Percentiles rank a stretch among this genome's conserved stretches.
Conservation (phyloP, 257 asterid species). For the Solanum rostratum region DNA sequence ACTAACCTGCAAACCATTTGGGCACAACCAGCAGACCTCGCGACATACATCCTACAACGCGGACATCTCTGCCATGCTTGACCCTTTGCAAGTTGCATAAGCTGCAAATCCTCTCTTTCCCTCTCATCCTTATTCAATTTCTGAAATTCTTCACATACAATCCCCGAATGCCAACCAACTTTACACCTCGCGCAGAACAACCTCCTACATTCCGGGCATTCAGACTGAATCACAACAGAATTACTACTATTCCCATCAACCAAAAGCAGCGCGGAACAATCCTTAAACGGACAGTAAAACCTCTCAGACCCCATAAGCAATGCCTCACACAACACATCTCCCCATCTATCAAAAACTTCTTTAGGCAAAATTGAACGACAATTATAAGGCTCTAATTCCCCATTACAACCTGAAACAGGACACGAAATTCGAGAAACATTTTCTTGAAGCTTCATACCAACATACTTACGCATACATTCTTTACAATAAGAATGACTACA, state of each 20-base stretch:
- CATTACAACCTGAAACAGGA: constrained; percentile 41
- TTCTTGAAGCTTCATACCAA: constrained; percentile 39
- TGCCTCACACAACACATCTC: constrained; percentile 53
- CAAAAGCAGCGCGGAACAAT: constrained; percentile 46
- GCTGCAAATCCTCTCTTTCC: constrained; percentile 9
- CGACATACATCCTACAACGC: constrained; percentile 6
- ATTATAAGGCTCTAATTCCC: constrained; percentile 40
- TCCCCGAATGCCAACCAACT: constrained; percentile 48
- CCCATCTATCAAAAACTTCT: constrained; percentile 66
- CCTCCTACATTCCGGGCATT: constrained; percentile 50
- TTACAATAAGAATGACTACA: constrained; percentile 43
- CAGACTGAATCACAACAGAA: constrained; percentile 12
- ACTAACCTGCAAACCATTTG: constrained; percentile 11
- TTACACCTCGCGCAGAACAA: constrained; percentile 47
- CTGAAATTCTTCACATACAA: constrained; percentile 32
- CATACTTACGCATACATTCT: constrained; percentile 35
- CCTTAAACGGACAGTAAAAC: constrained; percentile 54
- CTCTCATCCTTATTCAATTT: constrained; percentile 14
- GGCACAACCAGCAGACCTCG: constrained; percentile 5
- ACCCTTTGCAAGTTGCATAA: constrained; percentile 8
- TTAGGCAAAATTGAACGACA: constrained; percentile 49
- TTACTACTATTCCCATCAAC: constrained; percentile 9
- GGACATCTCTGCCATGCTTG: constrained; percentile 21
- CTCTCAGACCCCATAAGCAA: constrained; percentile 34
- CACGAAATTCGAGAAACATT: constrained; percentile 24